phyloP scores from a whole-genome alignment of 495 filamentous ascomycete species.

The Sporormia fimetaria region DNA sequence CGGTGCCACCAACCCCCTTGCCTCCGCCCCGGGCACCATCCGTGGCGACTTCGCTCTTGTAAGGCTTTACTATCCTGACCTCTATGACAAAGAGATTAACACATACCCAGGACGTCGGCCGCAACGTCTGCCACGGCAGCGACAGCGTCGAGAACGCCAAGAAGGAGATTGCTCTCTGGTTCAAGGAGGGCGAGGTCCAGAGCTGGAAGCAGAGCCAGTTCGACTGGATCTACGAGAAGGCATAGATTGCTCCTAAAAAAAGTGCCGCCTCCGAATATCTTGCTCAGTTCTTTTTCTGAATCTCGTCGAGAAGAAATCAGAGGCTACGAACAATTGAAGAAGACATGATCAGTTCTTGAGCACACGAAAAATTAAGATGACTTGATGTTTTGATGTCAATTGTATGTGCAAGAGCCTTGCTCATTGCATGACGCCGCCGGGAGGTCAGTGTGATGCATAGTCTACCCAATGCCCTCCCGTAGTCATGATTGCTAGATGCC shows the following conservation, averaged over 20 bases:
- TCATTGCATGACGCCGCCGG: too few species aligned
- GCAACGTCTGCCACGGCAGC: slow-evolving; percentile 99
- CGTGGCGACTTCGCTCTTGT: slow-evolving; percentile 60
- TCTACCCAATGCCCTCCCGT: too few species aligned
- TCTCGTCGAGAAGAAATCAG: too few species aligned
- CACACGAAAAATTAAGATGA: too few species aligned
- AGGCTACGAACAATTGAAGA: too few species aligned
- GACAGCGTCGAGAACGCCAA: slow-evolving; percentile 96
- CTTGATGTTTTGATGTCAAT: too few species aligned
- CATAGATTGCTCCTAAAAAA: slow-evolving; percentile 11
- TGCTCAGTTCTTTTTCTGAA: too few species aligned
- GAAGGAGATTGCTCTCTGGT: slow-evolving; percentile 99
- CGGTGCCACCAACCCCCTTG: slow-evolving; percentile 95
- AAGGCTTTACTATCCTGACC: slow-evolving; percentile 11
- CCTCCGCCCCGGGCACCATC: slow-evolving; percentile 90
- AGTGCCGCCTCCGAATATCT: too few species aligned
- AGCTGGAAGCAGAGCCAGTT: slow-evolving; percentile 66
- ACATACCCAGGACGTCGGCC: slow-evolving; percentile 61
- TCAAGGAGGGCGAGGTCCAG: slow-evolving; percentile 71
- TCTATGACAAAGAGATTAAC: slow-evolving; percentile 13
- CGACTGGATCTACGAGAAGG: slow-evolving; percentile 94
- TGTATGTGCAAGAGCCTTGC: too few species aligned
- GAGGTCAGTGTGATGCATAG: too few species aligned
- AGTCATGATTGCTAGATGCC: too few species aligned
- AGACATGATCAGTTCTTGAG: too few species aligned